Base-by-base conservation (phyloP, 2,329 filamentous ascomycete genomes). In the Ustulina deusta region DNA sequence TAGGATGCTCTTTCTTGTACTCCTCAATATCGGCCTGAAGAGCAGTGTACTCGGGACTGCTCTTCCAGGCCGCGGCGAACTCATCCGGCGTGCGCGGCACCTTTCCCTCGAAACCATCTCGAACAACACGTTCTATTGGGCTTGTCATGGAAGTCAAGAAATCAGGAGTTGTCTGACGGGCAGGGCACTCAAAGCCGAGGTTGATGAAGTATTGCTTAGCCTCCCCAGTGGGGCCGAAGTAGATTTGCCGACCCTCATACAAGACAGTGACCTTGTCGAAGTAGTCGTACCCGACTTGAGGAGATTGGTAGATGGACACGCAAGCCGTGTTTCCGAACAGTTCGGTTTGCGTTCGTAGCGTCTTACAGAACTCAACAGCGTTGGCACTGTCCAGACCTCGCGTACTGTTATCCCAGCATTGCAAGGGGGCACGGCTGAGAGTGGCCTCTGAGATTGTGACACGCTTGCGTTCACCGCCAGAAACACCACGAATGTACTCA, bases 231-330 rank as follows among this genome's bases (percentile, higher is more conserved):
- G 82, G 85, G 6, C 91, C 90, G 71, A 88, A 89, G 81, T 84
- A 89, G 78, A 89, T 89, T 75, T 89, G 87, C 44, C 85, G 83
- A 61, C 87, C 87, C 73, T 89, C 86, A 71, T 89, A 89, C 15
- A 89, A 76, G 27, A 89, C 86, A 5, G 80, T 79, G 9, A 82
- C 85, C 81, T 89, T 89, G 78, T 89, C 87, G 64, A 89, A 89
- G 38, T 84, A 79, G 73, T 91, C 90, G 75, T 91, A 93, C 64
- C 86, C 86, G 58, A 80, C 83, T 76, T 89, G 87, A 0, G 87
- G 86, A 3, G 91, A 87, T 78, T 93, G 90, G 79, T 93, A 93
- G 78, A 93, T 93, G 70, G 91, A 91, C 38, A 93, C 91, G 68
- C 85, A 85, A 29, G 90, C 88, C 2, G 90, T 91, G 76, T 82